Evolutionary conservation across 495 filamentous ascomycete genomes (phyloP), one percentile per base, ranked within the genome.

Genomic region (Penicillium ochrochloron): DNA sequence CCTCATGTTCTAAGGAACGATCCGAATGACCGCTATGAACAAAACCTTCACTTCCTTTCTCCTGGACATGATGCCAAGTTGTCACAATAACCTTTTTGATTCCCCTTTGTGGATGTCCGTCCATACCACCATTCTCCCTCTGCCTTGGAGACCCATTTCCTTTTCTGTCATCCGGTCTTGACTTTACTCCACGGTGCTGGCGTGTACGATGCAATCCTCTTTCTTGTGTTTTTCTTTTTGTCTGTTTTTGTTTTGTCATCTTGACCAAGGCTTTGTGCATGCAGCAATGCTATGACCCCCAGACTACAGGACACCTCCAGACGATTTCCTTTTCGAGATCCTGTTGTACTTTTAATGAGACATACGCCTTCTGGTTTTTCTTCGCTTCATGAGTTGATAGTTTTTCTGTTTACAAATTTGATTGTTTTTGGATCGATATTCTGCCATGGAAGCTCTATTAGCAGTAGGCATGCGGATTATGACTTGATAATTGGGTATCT

Each of bases 261-360:
- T 53, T 60, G 27, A 64, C 19, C 46, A 33, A 60, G 54, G 61
- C 61, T 62, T 51, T 59, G 57, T 66, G 57, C 57, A 55, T 59
- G 55, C 52, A 70, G 68, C 65, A 66, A 68, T 54, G 67, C 61
- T 62, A 73, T 66, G 69, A 73, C 65, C 61, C 9, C 61, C 41
- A 48, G 54, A 68, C 69, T 58, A 27, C 66, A 70, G 70, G 66
- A 70, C 67, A 71, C 66, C 64, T 67, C 62, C 64, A 63, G 65
- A 70, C 51, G 59, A 56, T 63, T 63, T 59, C 59, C 60, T 56
- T 56, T 68, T 66, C 33, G 60, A 66, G 61, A 69, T 73, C 71
- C 70, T 68, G 70, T 58, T 68, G 71, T 73, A 69, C 71, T 66
- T 54, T 72, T 75, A 70, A 75, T 76, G 74, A 78, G 74, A 73